Evolutionary conservation across 306 rosid species (phyloP).

Genomic region (Abrus precatorius): DNA sequence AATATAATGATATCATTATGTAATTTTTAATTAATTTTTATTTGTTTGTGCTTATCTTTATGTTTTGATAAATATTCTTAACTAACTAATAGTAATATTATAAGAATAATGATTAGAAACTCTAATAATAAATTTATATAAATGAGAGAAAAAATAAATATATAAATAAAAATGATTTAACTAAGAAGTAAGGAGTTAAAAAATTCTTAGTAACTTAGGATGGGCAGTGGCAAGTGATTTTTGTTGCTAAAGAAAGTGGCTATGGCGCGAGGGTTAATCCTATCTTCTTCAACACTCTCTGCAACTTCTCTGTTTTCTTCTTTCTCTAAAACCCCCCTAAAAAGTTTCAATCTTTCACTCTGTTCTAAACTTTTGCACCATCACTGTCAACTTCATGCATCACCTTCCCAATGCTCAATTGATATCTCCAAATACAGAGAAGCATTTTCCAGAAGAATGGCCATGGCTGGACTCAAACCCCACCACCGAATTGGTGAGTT

Average conservation of each 20-base stretch:
- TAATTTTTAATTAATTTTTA: too few relatives aligned
- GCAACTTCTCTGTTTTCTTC: slow-evolving; percentile 50
- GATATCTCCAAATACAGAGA: slow-evolving; percentile 67
- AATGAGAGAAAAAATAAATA: too few relatives aligned
- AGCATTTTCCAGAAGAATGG: slow-evolving; percentile 84
- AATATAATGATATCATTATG: too few relatives aligned
- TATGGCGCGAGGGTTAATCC: slow-evolving; percentile 77
- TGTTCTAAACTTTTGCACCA: slow-evolving; percentile 37
- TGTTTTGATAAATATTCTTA: too few relatives aligned
- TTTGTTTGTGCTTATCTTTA: too few relatives aligned
- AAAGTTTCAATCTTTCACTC: slow-evolving; percentile 47
- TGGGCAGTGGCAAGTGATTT: not conserved
- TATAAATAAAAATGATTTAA: too few relatives aligned
- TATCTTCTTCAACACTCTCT: slow-evolving; percentile 48
- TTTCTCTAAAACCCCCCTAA: slow-evolving; percentile 49
- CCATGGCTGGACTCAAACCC: slow-evolving; percentile 90
- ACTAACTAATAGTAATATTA: too few relatives aligned
- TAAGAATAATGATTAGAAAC: too few relatives aligned
- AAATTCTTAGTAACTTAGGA: too few relatives aligned
- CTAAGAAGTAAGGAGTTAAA: too few relatives aligned
- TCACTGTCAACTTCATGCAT: slow-evolving; percentile 44
- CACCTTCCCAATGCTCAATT: slow-evolving; percentile 54
- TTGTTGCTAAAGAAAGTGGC: slow-evolving; percentile 5
- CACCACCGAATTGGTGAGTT: slow-evolving; percentile 78
- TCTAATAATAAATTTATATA: too few relatives aligned